phyloP scores from a whole-genome alignment of 2,329 filamentous ascomycete genomes.

The Phialocephala sp. region DNA sequence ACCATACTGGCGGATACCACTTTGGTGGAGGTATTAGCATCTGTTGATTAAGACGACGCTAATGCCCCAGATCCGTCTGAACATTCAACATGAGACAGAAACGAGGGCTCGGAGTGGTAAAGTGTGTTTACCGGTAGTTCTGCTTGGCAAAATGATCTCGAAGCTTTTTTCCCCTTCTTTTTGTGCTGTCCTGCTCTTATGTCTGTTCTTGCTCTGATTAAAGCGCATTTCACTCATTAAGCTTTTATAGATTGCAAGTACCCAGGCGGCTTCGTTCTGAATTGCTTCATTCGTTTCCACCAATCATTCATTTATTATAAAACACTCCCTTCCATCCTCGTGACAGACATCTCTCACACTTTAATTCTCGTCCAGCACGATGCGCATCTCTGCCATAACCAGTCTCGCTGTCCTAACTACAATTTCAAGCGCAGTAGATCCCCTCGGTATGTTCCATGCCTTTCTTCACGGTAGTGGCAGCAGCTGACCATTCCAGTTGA shows the following conservation, averaged over 20 bases:
- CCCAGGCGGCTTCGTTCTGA: slow-evolving; percentile 4
- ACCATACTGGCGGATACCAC: neutral
- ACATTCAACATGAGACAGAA: slow-evolving; percentile 16
- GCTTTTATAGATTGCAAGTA: neutral
- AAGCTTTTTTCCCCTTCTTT: neutral
- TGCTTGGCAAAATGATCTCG: neutral
- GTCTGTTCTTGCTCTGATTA: neutral
- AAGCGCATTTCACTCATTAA: neutral
- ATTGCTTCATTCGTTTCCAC: neutral
- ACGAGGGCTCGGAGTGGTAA: slow-evolving; percentile 4
- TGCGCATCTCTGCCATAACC: neutral
- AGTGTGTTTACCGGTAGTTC: neutral
- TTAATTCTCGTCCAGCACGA: neutral
- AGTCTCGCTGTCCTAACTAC: neutral
- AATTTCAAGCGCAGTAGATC: neutral
- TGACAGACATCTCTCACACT: neutral
- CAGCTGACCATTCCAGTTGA: neutral
- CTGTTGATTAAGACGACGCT: slow-evolving; percentile 2
- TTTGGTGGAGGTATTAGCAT: neutral
- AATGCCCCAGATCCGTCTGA: slow-evolving; percentile 21
- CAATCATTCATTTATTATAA: neutral
- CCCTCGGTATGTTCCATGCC: neutral
- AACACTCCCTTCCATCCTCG: neutral
- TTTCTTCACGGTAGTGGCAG: neutral
- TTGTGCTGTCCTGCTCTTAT: neutral